Percentiles rank a stretch among this genome's conserved stretches.
phyloP scores from a whole-genome alignment of 345 rosid species.

The Melaleuca alternifolia region DNA sequence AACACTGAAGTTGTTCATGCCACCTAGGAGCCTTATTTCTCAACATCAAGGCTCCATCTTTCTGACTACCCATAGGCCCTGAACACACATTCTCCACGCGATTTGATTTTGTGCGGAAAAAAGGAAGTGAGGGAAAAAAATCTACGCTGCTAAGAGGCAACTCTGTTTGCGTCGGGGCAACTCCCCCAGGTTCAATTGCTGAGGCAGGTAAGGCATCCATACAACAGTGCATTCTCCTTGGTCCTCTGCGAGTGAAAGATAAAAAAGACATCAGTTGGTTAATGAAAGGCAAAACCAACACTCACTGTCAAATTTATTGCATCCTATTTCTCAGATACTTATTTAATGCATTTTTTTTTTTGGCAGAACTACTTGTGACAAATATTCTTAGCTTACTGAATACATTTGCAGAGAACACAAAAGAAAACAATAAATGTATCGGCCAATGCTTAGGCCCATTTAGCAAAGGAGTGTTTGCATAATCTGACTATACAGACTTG shows the following conservation, averaged over 20 bases:
- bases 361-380: not conserved
- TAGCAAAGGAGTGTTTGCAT: not conserved
- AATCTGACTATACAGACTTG: not conserved
- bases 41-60: constrained; percentile 45
- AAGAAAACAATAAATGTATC: not conserved
- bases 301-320: not conserved
- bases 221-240: constrained; percentile 87
- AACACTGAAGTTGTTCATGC: constrained; percentile 97
- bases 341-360: not conserved
- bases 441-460: not conserved
- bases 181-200: constrained; percentile 66
- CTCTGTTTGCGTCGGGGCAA: constrained; percentile 78
- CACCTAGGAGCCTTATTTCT: constrained; percentile 90
- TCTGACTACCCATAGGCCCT: constrained; percentile 32
- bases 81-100: constrained; percentile 34
- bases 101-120: constrained; percentile 69
- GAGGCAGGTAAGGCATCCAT: constrained; percentile 83
- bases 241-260: constrained; percentile 41
- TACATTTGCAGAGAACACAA: not conserved
- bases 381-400: not conserved
- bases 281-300: not conserved
- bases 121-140: constrained; percentile 48
- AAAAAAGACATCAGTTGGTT: not conserved
- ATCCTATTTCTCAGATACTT: not conserved
- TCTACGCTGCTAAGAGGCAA: constrained; percentile 40